Conservation (phyloP, 2,329 filamentous ascomycete genomes). For the Aspergillus caelatus region DNA sequence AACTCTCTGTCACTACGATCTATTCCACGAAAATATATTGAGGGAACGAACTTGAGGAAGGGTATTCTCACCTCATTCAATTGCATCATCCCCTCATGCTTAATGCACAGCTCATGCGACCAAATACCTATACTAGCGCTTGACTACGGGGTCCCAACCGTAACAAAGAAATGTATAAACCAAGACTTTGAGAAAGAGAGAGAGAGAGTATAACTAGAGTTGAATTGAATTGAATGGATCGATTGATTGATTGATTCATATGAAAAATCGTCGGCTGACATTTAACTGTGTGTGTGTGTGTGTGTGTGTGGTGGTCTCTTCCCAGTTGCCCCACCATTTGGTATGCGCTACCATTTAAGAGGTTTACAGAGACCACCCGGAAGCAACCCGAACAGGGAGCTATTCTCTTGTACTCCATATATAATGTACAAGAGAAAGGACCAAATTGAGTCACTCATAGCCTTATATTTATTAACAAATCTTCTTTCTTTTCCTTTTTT, state of each 20-base stretch:
- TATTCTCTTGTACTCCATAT: background rate
- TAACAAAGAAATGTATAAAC: background rate
- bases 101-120: background rate
- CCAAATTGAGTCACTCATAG: background rate
- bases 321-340: background rate
- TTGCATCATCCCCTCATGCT: background rate
- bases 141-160: background rate
- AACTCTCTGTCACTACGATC: background rate
- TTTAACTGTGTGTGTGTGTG: background rate
- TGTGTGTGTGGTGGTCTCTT: background rate
- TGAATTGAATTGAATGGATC: background rate
- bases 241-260: background rate
- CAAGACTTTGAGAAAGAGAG: background rate
- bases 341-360: background rate
- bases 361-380: background rate
- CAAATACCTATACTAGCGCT: background rate
- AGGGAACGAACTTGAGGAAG: background rate
- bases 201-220: background rate
- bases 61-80: background rate
- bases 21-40: background rate
- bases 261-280: background rate
- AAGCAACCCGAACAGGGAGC: conserved; percentile 3
- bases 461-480: background rate
- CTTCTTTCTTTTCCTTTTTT: background rate
- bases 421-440: background rate